A percentile compares a stretch with the other conserved stretches of the same genome.
Evolutionary conservation across 345 rosid species (phyloP).

Genomic region (Isatis tinctoria): DNA sequence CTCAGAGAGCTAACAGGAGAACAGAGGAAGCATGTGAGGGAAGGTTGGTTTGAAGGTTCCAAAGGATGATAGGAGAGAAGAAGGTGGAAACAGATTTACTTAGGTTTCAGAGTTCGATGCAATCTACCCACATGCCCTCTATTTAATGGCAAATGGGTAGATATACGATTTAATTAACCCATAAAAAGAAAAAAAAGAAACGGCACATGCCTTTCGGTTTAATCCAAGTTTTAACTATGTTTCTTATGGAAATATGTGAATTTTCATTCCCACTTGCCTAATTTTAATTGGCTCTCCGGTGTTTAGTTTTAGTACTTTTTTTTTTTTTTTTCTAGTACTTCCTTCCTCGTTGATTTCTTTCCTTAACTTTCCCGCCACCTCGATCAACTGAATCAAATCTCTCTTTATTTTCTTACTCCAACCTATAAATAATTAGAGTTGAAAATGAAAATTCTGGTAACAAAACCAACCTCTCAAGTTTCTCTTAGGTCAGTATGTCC

Average conservation of each 20-base stretch:
- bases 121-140: conserved; percentile 24
- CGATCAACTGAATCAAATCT: conserved; percentile 20
- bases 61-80: conserved; percentile 22
- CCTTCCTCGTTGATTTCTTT: conserved; percentile 18
- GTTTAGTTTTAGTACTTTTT: not conserved
- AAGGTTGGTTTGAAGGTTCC: conserved; percentile 31
- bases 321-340: no score
- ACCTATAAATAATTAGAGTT: not conserved
- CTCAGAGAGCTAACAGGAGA: not conserved
- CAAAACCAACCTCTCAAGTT: not conserved
- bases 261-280: conserved; percentile 1
- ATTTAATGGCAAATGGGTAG: conserved; percentile 22
- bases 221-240: conserved; percentile 32
- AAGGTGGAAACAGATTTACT: conserved; percentile 18
- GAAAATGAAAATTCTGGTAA: not conserved
- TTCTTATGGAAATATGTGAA: conserved; percentile 12
- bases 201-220: conserved; percentile 27
- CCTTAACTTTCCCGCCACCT: conserved; percentile 26
- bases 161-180: not conserved
- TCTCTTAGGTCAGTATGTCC: not conserved
- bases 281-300: conserved; percentile 7
- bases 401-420: conserved; percentile 15
- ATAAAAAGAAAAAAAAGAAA: not conserved
- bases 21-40: conserved; percentile 26
- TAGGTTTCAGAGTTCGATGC: conserved; percentile 24